phyloP scores from a whole-genome alignment of 1,139 yeast species.

The Nakaseomyces uthaithaninus region DNA sequence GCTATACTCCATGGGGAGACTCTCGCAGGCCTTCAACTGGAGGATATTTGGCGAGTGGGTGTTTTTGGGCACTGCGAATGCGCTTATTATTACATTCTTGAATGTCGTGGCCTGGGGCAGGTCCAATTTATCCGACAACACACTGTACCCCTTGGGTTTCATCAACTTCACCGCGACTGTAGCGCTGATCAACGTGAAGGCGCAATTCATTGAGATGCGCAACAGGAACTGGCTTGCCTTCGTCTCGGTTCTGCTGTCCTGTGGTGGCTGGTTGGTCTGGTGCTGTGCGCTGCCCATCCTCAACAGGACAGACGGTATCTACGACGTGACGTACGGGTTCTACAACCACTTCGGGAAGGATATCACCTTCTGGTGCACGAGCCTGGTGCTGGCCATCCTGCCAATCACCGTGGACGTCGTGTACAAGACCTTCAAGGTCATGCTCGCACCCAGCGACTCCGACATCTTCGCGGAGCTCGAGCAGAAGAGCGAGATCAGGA shows the following conservation, averaged over 20 bases:
- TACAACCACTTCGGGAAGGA: slow-evolving; percentile 68
- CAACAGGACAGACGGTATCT: slow-evolving; percentile 55
- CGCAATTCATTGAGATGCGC: slow-evolving; percentile 79
- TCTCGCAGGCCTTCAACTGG: slow-evolving; percentile 67
- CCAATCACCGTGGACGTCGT: slow-evolving; percentile 62
- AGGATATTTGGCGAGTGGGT: slow-evolving; percentile 70
- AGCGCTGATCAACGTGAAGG: slow-evolving; percentile 64
- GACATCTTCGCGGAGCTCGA: slow-evolving; percentile 75
- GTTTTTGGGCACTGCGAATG: slow-evolving; percentile 63
- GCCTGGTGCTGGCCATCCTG: slow-evolving; percentile 47
- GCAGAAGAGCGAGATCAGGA: slow-evolving; percentile 57
- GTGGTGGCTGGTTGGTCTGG: slow-evolving; percentile 87
- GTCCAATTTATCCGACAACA: slow-evolving; percentile 56
- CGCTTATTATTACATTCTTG: slow-evolving; percentile 62
- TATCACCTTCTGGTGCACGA: slow-evolving; percentile 75
- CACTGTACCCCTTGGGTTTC: slow-evolving; percentile 76
- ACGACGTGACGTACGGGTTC: slow-evolving; percentile 65
- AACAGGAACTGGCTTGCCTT: slow-evolving; percentile 66
- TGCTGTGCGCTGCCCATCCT: slow-evolving; percentile 65
- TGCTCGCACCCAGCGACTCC: slow-evolving; percentile 62
- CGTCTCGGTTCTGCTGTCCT: slow-evolving; percentile 63
- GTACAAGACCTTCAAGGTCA: slow-evolving; percentile 47
- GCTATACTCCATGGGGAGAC: slow-evolving; percentile 68
- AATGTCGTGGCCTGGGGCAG: slow-evolving; percentile 64
- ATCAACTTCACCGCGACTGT: slow-evolving; percentile 65